Evolutionary conservation across 148 eudicot genomes (phyloP).

Genomic region (Gaultheria prostrata): DNA sequence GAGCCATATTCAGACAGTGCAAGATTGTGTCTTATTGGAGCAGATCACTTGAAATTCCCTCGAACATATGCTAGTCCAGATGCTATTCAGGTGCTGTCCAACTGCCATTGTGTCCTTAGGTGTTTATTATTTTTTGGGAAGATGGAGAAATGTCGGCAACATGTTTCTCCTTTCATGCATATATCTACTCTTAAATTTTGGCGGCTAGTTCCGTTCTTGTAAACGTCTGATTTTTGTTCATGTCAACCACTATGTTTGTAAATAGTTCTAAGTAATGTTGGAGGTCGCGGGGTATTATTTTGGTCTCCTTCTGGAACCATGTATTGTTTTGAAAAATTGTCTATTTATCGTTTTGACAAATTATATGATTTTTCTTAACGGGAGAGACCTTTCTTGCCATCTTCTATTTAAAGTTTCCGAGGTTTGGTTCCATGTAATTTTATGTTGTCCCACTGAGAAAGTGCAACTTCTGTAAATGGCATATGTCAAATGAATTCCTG

Average conservation of each 20-base stretch:
- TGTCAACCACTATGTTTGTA: background rate
- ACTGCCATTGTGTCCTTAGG: constrained; percentile 5
- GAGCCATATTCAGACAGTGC: constrained; percentile 81
- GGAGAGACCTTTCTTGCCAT: background rate
- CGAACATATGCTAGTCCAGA: constrained; percentile 82
- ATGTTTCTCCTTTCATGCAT: background rate
- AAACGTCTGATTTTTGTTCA: background rate
- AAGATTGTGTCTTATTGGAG: constrained; percentile 86
- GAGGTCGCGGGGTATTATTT: background rate
- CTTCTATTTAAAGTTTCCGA: no score
- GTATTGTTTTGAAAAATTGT: background rate
- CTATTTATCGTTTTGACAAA: background rate
- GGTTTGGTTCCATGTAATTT: background rate
- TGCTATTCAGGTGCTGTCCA: constrained; percentile 71
- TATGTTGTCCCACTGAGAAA: background rate
- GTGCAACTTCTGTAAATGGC: background rate
- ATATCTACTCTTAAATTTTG: background rate
- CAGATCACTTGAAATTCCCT: constrained; percentile 80
- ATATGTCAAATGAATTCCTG: background rate
- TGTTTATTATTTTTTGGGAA: background rate
- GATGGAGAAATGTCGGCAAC: background rate
- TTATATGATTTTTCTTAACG: constrained; percentile 3
- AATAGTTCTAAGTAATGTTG: background rate
- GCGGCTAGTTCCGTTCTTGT: background rate
- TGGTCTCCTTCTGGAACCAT: background rate